Evolutionary conservation across 1,139 yeast genomes (phyloP), one percentile per base, ranked within the genome.

Genomic region (Tardiomyces depauwii): DNA sequence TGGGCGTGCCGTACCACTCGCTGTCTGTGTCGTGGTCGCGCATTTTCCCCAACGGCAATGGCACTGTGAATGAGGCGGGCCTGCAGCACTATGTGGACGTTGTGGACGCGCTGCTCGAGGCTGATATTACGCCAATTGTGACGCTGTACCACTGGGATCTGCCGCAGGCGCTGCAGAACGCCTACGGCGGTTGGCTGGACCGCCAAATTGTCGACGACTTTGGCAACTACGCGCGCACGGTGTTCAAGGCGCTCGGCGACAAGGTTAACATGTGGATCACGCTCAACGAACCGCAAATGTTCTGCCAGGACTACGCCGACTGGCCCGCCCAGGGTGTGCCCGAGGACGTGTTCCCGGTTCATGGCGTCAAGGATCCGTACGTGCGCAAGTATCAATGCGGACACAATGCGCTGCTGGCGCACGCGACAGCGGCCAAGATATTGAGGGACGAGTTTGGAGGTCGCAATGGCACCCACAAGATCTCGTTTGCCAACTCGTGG

Each of bases 11-110:
- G 40, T 45, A 55, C 42, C 66, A 67, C 49, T 63, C 69, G 2
- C 56, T 67, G 53, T 53, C 67, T 13, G 59, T 67, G 40, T 64
- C 70, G 2, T 66, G 70, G 71, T 51, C 67, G 11, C 58, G 71
- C 47, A 61, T 67, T 13, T 53, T 63, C 40, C 69, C 68, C 10
- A 58, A 58, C 45, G 64, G 59, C 2, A 49, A 56, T 23, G 70
- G 66, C 2, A 49, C 63, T 4, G 61, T 66, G 21, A 67, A 66
- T 49, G 44, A 61, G 42, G 53, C 51, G 19, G 71, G 65, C 10
- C 50, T 67, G 39, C 66, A 63, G 49, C 69, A 66, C 51, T 67
- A 67, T 49, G 59, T 64, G 40, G 69, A 67, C 45, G 53, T 64
- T 40, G 56, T 67, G 27, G 60, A 66, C 49, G 60, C 63, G 44